Evolutionary conservation across 2,329 filamentous ascomycete genomes (phyloP).

Genomic region (Arachnomyces sp.): DNA sequence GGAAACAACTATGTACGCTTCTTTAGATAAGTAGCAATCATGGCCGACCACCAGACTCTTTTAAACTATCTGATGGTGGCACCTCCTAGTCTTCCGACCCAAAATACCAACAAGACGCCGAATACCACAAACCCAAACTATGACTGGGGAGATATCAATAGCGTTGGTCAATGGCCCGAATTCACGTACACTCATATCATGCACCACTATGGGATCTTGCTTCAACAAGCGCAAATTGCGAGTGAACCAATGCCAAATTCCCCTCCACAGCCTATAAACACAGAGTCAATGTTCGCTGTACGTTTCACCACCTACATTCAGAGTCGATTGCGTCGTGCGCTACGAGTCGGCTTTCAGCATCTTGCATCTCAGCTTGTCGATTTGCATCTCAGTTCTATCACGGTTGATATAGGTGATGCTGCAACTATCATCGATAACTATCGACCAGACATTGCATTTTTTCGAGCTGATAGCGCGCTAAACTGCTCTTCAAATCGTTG

Average conservation of each 20-base stretch:
- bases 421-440: conserved; percentile 4
- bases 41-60: too few relatives aligned
- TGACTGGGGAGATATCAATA: not conserved
- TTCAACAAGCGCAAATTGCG: conserved; percentile 4
- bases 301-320: conserved; percentile 6
- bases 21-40: too few relatives aligned
- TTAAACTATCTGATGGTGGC: conserved; percentile 1
- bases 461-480: conserved; percentile 2
- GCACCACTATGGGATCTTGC: not conserved
- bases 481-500: conserved; percentile 6
- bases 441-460: conserved; percentile 6
- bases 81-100: not conserved
- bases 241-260: conserved; percentile 9
- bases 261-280: conserved; percentile 7
- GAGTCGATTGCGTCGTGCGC: conserved; percentile 7
- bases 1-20: too few relatives aligned
- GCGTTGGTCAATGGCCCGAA: conserved; percentile 3
- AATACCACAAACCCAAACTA: conserved; percentile 1
- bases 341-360: conserved; percentile 8
- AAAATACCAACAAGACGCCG: conserved; percentile 1
- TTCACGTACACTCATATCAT: conserved; percentile 1
- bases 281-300: conserved; percentile 3
- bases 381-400: conserved; percentile 7
- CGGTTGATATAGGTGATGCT: conserved; percentile 7
- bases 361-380: conserved; percentile 6